phyloP scores from a whole-genome alignment of 257 asterid genomes.

The Solanum acaule region DNA sequence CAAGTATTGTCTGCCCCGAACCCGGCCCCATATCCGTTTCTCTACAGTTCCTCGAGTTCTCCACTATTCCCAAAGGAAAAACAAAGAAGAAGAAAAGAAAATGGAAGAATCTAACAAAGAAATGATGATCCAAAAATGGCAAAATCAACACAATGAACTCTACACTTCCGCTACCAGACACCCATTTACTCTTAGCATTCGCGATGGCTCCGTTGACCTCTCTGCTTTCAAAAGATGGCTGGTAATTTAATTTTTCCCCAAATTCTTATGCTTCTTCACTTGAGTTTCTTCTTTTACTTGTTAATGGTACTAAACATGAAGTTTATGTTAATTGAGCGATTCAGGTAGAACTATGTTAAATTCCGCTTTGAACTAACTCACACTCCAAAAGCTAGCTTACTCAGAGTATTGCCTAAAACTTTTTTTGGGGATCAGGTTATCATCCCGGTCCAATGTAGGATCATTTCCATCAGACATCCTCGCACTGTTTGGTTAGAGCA shows the following conservation, averaged over 20 bases:
- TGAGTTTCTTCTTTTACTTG: neutral
- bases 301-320: neutral
- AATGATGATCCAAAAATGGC: constrained; percentile 36
- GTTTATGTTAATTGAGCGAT: neutral
- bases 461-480: too few relatives aligned
- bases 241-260: constrained; percentile 17
- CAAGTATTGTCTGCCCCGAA: neutral
- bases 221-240: constrained; percentile 80
- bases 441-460: too few relatives aligned
- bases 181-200: constrained; percentile 62
- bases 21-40: neutral
- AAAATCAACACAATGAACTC: constrained; percentile 34
- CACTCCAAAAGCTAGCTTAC: neutral
- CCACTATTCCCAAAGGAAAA: neutral
- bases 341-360: neutral
- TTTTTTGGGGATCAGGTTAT: too few relatives aligned
- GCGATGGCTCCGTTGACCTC: constrained; percentile 61
- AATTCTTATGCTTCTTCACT: neutral
- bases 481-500: too few relatives aligned
- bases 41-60: too few relatives aligned
- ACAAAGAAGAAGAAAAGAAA: neutral
- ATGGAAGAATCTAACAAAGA: neutral
- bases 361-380: neutral
- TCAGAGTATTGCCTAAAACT: too few relatives aligned
- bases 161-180: constrained; percentile 63